Conservation (phyloP, 116 monocot genomes). For the Iris pallida region DNA sequence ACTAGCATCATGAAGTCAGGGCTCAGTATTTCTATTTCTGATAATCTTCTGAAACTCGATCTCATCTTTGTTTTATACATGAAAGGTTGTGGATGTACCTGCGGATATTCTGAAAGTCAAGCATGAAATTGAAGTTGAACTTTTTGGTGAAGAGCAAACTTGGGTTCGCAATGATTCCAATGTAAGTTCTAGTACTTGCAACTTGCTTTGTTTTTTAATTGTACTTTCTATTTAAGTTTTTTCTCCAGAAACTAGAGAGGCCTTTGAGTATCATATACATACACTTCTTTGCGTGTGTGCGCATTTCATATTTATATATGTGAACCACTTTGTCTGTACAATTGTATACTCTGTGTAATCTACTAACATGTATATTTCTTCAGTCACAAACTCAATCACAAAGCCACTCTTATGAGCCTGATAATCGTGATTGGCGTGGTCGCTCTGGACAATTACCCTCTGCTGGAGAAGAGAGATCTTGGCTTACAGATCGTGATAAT, state of each 20-base stretch:
- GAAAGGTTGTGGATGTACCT: conserved; percentile 49
- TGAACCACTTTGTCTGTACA: not conserved
- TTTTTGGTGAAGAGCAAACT: conserved; percentile 64
- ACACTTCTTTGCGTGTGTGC: no score
- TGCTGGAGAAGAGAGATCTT: conserved; percentile 65
- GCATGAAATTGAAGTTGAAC: conserved; percentile 62
- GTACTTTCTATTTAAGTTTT: not conserved
- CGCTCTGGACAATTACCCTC: conserved; percentile 43
- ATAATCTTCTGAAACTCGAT: not conserved
- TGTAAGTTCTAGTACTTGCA: conserved; percentile 30
- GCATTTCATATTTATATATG: not conserved
- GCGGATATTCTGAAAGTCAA: conserved; percentile 66
- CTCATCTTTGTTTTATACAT: conserved; percentile 2
- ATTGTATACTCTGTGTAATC: not conserved
- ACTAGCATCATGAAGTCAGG: not conserved
- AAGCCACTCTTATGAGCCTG: conserved; percentile 66
- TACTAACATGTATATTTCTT: not conserved
- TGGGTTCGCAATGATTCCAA: conserved; percentile 64
- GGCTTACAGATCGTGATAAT: conserved; percentile 55
- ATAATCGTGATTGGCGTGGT: conserved; percentile 89
- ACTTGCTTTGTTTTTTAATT: not conserved
- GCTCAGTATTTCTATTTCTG: not conserved
- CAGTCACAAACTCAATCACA: conserved; percentile 46
- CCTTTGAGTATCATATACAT: no score
- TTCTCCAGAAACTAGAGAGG: not conserved